Evolutionary conservation across 2,329 filamentous ascomycete genomes (phyloP).

Genomic region (Stromatinia cepivora): DNA sequence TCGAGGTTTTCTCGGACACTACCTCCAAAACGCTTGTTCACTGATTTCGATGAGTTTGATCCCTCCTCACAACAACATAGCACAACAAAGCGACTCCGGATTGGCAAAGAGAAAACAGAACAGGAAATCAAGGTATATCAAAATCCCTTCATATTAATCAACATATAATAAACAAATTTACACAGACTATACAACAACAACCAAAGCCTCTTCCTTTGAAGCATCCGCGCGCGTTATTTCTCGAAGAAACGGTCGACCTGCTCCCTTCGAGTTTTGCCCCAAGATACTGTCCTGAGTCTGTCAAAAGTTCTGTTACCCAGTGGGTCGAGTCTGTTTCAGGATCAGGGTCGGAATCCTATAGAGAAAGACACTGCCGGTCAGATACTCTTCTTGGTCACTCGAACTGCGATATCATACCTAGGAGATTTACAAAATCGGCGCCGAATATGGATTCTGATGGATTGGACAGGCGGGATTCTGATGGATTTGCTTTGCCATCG

Average conservation of each 20-base stretch:
- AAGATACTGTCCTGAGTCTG: constrained; percentile 33
- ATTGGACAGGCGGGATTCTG: constrained; percentile 55
- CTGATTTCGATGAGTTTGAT: constrained; percentile 29
- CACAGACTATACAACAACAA: constrained; percentile 32
- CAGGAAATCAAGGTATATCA: constrained; percentile 28
- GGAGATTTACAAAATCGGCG: constrained; percentile 32
- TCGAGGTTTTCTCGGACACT: constrained; percentile 23
- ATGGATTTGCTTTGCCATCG: constrained; percentile 65
- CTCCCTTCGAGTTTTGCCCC: constrained; percentile 29
- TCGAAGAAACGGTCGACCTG: constrained; percentile 30
- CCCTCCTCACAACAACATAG: constrained; percentile 27
- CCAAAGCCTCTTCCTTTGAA: constrained; percentile 22
- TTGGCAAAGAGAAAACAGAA: constrained; percentile 1
- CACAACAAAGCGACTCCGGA: constrained; percentile 22
- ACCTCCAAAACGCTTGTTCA: constrained; percentile 30
- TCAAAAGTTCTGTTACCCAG: constrained; percentile 33
- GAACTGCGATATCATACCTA: constrained; percentile 31
- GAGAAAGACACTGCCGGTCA: constrained; percentile 37
- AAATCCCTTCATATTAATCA: constrained; percentile 28
- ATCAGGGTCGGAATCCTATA: constrained; percentile 29
- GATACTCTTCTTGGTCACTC: constrained; percentile 35
- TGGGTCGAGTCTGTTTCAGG: constrained; percentile 32
- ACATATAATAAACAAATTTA: constrained; percentile 29
- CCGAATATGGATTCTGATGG: constrained; percentile 28
- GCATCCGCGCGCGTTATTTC: constrained; percentile 31